Evolutionary conservation across 768 basidiomycete genomes (phyloP).

Genomic region (Calocybe gangraenosa): DNA sequence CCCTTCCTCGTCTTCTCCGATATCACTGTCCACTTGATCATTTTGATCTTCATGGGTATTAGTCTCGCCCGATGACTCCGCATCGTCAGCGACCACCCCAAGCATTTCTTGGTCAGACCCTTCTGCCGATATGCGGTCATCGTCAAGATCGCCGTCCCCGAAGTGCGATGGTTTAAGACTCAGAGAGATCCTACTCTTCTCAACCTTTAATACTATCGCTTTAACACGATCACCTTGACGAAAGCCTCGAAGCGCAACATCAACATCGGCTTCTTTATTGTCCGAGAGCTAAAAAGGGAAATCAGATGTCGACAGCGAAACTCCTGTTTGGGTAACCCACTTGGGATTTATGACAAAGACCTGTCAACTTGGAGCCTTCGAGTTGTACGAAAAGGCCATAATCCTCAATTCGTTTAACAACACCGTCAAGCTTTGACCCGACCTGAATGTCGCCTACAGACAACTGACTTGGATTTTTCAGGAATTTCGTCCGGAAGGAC

Average conservation of each 20-base stretch:
- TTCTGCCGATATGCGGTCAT: conserved; percentile 25
- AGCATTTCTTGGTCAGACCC: conserved; percentile 19
- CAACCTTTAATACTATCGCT: conserved; percentile 68
- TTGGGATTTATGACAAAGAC: conserved; percentile 94
- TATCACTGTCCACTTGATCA: conserved; percentile 17
- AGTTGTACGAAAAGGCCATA: conserved; percentile 95
- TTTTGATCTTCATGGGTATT: conserved; percentile 19
- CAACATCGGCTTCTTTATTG: conserved; percentile 75
- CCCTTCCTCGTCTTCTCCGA: conserved; percentile 31
- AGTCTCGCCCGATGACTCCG: conserved; percentile 19
- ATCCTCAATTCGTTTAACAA: conserved; percentile 76
- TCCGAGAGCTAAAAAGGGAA: conserved; percentile 68
- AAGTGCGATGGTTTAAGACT: conserved; percentile 91
- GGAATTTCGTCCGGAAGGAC: conserved; percentile 72
- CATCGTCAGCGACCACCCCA: conserved; percentile 27
- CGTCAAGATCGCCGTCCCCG: conserved; percentile 55
- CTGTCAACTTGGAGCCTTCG: conserved; percentile 77
- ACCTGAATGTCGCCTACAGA: conserved; percentile 56
- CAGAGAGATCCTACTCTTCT: conserved; percentile 76
- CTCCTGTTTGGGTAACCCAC: conserved; percentile 21
- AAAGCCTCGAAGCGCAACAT: conserved; percentile 75
- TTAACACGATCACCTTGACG: conserved; percentile 84
- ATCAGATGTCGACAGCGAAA: not conserved
- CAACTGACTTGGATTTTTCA: conserved; percentile 36
- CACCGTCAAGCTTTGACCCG: conserved; percentile 79